Base-by-base conservation (phyloP, 768 basidiomycete genomes). In the Rhodosporidiobolus odoratus region DNA sequence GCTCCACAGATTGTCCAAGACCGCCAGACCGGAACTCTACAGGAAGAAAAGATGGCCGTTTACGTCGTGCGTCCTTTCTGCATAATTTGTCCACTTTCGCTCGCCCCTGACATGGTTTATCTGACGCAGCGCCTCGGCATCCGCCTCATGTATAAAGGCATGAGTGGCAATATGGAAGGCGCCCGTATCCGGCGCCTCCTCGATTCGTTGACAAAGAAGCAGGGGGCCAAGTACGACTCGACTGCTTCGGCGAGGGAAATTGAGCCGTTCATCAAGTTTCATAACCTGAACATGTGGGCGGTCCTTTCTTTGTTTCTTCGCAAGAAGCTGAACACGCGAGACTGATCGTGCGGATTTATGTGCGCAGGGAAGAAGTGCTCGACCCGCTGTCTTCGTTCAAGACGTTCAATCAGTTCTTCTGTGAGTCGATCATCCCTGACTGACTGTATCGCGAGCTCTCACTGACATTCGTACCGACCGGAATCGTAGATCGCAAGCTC, bases 41-140 rank as follows among this genome's bases (percentile, higher is more conserved):
- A 93, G 78, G 95, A 99, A 80, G 95, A 98, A 82, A 98, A 97
- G 83, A 99, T 97, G 92, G 89, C 93, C 77, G 87, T 87, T 19
- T 97, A 96, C 78, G 92, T 97, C 54, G 61, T 62, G n/a, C 48
- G 61, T 52, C 8, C 2, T 34, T 30, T 0, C 32, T n/a, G n/a
- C n/a, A n/a, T n/a, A n/a, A n/a, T n/a, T 35, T 47, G 37, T 17
- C 25, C 43, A 13, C 23, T 27, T 38, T 23, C 9, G 10, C 52
- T 19, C 21, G 23, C 34, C 21, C 15, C 25, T 32, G 5, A 17
- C 27, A 5, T 37, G 27, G 8, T 40, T 2, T 15, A 1, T 16
- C 30, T 41, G n/a, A 1, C 9, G 35, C 53, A 62, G 41, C 83
- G 94, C 47, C 81, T 99, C 23, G 95, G 95, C 4, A 99, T 99